These are phyloP conservation scores for Mycena leptocephala DNA, from an alignment of 768 basidiomycete genomes.

Conservation along the genomic window DNA sequence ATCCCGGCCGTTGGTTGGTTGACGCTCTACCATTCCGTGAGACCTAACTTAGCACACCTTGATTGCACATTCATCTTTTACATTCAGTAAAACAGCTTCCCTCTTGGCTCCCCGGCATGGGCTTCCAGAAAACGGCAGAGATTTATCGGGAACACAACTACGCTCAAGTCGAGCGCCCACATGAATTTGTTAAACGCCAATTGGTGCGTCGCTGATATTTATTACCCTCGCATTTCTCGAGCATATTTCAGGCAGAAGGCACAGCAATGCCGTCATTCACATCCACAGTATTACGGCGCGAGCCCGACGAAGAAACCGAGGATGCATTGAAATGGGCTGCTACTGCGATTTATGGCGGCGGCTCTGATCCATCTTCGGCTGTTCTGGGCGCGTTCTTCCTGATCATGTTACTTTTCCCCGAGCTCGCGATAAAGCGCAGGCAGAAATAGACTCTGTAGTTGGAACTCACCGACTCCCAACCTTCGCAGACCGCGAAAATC, in stretches of 20 bases:
- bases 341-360: conserved; percentile 42
- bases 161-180: conserved; percentile 53
- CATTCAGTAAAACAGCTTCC: conserved; percentile 58
- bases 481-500: conserved; percentile 43
- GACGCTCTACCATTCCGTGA: conserved; percentile 57
- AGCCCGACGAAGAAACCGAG: conserved; percentile 52
- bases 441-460: conserved; percentile 51
- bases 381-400: conserved; percentile 49
- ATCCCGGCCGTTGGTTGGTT: conserved; percentile 58
- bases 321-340: conserved; percentile 59
- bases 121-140: conserved; percentile 54
- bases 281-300: conserved; percentile 55
- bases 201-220: conserved; percentile 39
- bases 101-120: conserved; percentile 61
- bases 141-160: conserved; percentile 50
- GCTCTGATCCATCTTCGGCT: conserved; percentile 51
- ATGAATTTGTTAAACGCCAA: conserved; percentile 57
- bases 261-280: conserved; percentile 56
- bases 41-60: background rate
- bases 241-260: conserved; percentile 52
- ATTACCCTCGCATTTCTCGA: background rate
- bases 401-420: conserved; percentile 49
- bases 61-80: background rate
- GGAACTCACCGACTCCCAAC: conserved; percentile 49
- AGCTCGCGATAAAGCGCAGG: conserved; percentile 50